Percentiles rank a stretch among this genome's conserved stretches.
Conservation (phyloP, 1,139 yeast species). For the Meyerozyma athensensis region DNA sequence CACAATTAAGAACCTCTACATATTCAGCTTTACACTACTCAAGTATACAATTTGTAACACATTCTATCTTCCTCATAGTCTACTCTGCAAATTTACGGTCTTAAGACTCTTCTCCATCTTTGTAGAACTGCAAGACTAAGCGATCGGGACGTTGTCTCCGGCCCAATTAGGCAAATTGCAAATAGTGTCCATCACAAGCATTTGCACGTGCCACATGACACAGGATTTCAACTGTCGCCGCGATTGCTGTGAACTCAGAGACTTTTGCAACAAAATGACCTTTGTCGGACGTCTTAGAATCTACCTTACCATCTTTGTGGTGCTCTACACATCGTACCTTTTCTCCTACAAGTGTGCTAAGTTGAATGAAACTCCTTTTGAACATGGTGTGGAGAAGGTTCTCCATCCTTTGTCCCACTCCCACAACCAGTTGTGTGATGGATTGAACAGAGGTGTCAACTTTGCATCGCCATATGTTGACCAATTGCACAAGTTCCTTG, state of each 20-base stretch:
- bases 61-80: no score
- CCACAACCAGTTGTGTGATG: constrained; percentile 34
- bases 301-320: constrained; percentile 24
- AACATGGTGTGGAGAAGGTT: constrained; percentile 23
- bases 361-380: constrained; percentile 28
- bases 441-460: constrained; percentile 26
- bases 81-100: no score
- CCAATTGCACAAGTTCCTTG: constrained; percentile 27
- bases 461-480: constrained; percentile 30
- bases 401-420: constrained; percentile 38
- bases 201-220: background rate
- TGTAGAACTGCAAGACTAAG: no score
- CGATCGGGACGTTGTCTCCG: no score
- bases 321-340: constrained; percentile 36
- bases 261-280: background rate
- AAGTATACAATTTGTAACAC: no score
- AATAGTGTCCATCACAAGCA: background rate
- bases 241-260: constrained; percentile 2
- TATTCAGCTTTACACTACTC: no score
- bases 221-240: constrained; percentile 1
- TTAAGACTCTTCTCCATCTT: no score
- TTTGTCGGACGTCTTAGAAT: constrained; percentile 17
- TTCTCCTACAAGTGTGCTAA: constrained; percentile 38
- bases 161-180: constrained; percentile 1
- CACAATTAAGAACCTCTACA: no score